Evolutionary conservation across 2,329 filamentous ascomycete genomes (phyloP), one percentile per base, ranked within the genome.

Genomic region (Beauveria caledonica): DNA sequence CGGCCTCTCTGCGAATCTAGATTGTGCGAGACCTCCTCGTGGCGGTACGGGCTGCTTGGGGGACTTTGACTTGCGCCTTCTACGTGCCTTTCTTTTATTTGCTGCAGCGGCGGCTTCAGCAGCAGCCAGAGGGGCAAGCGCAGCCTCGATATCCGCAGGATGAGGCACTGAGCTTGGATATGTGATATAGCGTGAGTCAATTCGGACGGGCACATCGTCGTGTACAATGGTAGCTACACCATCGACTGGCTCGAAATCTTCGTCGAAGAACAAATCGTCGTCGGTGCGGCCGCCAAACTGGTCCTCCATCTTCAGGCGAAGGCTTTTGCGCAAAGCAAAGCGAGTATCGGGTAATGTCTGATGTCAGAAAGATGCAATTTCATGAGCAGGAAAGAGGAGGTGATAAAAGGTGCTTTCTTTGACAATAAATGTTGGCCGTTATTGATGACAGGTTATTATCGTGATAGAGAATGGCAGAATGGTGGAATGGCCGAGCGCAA

Each of bases 201-300:
- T 57, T 60, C 44, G 9, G 53, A 60, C 29, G 8, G 58, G 49
- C 13, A 44, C 27, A 13, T 60, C 49, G 11, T 53, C 33, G 2
- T 48, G 33, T 5, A 57, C 29, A 23, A 71, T 63, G 23, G 73
- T 65, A 5, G 70, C 61, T 50, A 72, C 68, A 64, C 70, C 70
- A 45, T 76, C 71, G 55, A 84, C 76, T 8, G 81, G 82, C 69
- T 85, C 83, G 62, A 85, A 84, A 66, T 86, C 83, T 66, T 86
- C 83, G 65, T 86, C 83, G 62, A 80, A 79, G 68, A 86, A 86
- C 62, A 86, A 76, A 67, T 85, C 83, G 65, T 86, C 83, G 67
- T 86, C 83, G 50, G 83, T 85, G 21, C 83, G 77, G 52, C 82
- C 82, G 62, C 79, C 78, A 65, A 85, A 85, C 67, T 85, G 82